Evolutionary conservation across 2,329 filamentous ascomycete species (phyloP).

Genomic region (Colletotrichum higginsianum): DNA sequence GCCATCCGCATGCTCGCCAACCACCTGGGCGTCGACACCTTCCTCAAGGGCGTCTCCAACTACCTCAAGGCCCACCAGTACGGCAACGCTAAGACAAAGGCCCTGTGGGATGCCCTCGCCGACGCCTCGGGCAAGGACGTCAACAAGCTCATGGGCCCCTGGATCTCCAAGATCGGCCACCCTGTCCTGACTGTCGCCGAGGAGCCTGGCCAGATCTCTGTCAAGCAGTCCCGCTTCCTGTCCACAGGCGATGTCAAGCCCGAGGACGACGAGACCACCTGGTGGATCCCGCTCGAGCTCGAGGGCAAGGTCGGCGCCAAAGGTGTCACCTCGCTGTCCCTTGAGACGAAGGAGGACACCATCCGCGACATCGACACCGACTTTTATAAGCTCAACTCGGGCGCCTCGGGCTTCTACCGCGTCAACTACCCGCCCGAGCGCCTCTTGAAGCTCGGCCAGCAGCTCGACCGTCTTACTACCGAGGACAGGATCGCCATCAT

Average conservation of each 20-base stretch:
- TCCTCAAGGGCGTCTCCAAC: constrained; percentile 89
- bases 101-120: constrained; percentile 90
- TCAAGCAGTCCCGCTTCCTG: constrained; percentile 91
- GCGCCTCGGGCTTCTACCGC: constrained; percentile 90
- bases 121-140: constrained; percentile 92
- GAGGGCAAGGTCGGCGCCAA: constrained; percentile 80
- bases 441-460: constrained; percentile 83
- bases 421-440: constrained; percentile 93
- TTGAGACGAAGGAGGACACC: constrained; percentile 83
- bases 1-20: constrained; percentile 96
- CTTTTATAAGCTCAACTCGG: constrained; percentile 95
- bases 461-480: constrained; percentile 81
- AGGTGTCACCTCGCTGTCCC: constrained; percentile 74
- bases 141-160: constrained; percentile 88
- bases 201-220: constrained; percentile 83
- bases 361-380: constrained; percentile 80
- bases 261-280: constrained; percentile 91
- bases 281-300: constrained; percentile 95
- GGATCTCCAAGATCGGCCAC: constrained; percentile 97
- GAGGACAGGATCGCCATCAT: constrained; percentile 95
- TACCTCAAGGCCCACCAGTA: constrained; percentile 93
- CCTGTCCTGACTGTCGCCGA: constrained; percentile 90
- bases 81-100: constrained; percentile 90
- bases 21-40: constrained; percentile 88
- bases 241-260: constrained; percentile 91